Evolutionary conservation across 495 filamentous ascomycete genomes (phyloP).

Genomic region (Aspergillus sclerotioniger): DNA sequence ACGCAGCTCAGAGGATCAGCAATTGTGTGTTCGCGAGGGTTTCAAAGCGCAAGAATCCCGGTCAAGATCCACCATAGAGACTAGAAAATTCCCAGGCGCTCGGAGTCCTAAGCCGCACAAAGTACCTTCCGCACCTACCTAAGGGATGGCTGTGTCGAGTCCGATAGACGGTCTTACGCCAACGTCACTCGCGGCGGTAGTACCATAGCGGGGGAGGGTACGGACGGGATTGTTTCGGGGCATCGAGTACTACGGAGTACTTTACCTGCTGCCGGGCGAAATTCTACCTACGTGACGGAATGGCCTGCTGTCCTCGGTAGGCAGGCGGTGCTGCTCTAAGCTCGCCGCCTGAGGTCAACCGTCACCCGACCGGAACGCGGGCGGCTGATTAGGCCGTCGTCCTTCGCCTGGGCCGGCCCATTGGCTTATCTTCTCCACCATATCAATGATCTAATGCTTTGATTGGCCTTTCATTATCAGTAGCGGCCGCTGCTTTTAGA

Average conservation of each 20-base stretch:
- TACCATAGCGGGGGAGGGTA: conserved; percentile 11
- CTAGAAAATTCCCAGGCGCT: not conserved
- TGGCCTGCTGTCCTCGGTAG: not conserved
- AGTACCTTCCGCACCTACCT: not conserved
- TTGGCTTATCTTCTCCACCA: not conserved
- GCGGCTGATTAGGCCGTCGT: not conserved
- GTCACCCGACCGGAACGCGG: not conserved
- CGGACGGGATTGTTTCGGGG: conserved; percentile 9
- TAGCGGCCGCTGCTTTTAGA: not conserved
- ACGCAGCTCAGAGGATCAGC: conserved; percentile 17
- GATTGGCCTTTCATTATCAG: not conserved
- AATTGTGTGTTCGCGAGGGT: conserved; percentile 15
- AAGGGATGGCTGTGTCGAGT: not conserved
- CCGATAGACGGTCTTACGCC: conserved; percentile 1
- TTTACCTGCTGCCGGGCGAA: conserved; percentile 1
- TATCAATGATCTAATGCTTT: not conserved
- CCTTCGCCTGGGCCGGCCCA: not conserved
- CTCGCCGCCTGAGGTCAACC: not conserved
- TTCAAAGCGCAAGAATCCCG: not conserved
- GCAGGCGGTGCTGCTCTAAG: conserved; percentile 1
- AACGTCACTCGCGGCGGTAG: conserved; percentile 18
- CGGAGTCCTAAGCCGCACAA: not conserved
- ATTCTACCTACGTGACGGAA: not conserved
- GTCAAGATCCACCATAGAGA: conserved; percentile 5
- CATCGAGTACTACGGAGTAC: too few species aligned